Conservation (phyloP, 352 stramenopile species). For the Paralagenidium karlingii region DNA sequence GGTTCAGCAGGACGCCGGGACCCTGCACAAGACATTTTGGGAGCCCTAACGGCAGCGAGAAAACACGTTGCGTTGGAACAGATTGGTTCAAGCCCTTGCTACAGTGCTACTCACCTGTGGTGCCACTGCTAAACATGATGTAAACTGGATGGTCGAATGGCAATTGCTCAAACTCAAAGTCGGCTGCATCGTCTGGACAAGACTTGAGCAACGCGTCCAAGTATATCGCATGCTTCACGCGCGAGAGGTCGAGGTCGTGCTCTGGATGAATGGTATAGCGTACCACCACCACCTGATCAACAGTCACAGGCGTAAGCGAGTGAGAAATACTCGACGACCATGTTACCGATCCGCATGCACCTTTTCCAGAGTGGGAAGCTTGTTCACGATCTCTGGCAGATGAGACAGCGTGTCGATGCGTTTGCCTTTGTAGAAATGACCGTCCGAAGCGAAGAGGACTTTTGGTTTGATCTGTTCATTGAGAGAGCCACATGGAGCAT, state of each 20-base stretch:
- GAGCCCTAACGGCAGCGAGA: too few species aligned
- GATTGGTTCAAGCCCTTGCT: too few species aligned
- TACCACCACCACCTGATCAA: constrained; percentile 45
- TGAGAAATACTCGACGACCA: neutral
- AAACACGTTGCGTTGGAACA: too few species aligned
- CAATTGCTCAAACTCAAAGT: constrained; percentile 40
- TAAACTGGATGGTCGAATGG: constrained; percentile 81
- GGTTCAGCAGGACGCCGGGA: constrained; percentile 56
- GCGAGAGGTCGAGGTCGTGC: constrained; percentile 50
- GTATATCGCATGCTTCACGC: constrained; percentile 36
- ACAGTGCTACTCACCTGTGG: too few species aligned
- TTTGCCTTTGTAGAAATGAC: constrained; percentile 69
- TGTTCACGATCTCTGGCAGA: constrained; percentile 39
- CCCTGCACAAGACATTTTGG: constrained; percentile 83
- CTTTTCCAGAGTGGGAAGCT: too few species aligned
- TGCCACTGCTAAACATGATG: constrained; percentile 83
- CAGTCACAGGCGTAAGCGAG: constrained; percentile 2
- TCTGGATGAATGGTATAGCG: constrained; percentile 38
- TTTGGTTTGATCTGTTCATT: constrained; percentile 40
- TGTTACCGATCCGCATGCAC: constrained; percentile 1
- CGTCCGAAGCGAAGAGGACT: constrained; percentile 58
- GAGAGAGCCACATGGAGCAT: neutral
- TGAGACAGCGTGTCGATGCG: constrained; percentile 49
- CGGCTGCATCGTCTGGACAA: constrained; percentile 4
- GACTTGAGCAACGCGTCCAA: constrained; percentile 34